Base-by-base conservation (phyloP, 139 green algal species). In the Auxenochlorella pyrenoidosa region DNA sequence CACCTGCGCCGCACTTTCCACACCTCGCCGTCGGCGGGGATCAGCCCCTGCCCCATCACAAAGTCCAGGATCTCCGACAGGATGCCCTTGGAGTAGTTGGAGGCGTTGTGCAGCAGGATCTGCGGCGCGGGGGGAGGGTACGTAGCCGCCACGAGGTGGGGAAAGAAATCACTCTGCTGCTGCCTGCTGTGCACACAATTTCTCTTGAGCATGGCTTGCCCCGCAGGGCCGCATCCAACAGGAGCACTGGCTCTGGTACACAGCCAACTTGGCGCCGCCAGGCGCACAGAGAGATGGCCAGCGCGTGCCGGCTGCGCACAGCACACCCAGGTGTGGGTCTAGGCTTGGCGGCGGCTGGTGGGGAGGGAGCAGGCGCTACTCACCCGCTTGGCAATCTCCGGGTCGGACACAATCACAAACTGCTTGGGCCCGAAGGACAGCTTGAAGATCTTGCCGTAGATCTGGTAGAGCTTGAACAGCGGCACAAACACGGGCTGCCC, bases 401-500 rank as follows among this genome's bases (percentile, higher is more conserved):
- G 92, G 85, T 99, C 97, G 0, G 94, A 98, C 71, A 99, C 94
- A 44, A 99, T 94, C 8, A 99, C 94, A 88, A 99, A 99, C 75
- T 84, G 90, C 92, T 99, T 99, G 87, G 97, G 97, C 0, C 97
- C 97, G 90, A 99, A 99, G 43, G 90, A 93, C 3, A 99, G 94
- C 13, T 93, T 89, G 94, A 99, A 99, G 54, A 99, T 94, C 16
- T 84, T 82, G 32, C 85, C 91, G 47, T 92, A 93, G 28, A 88
- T 80, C 21, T 86, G 88, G 86, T 96, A 99, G 30, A 99, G 94
- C 40, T 95, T 96, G 94, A 97, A 99, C 34, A 99, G 93, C 36
- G 96, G 95, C 13, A 99, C 90, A 85, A 99, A 99, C n/a, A 99
- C 95, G 12, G 97, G 97, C 93, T 99, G 92, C 60, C 94, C 97